Evolutionary conservation across 257 asterid genomes (phyloP), one percentile per base, ranked within the genome.

Genomic region (Solanum ossicruentum): DNA sequence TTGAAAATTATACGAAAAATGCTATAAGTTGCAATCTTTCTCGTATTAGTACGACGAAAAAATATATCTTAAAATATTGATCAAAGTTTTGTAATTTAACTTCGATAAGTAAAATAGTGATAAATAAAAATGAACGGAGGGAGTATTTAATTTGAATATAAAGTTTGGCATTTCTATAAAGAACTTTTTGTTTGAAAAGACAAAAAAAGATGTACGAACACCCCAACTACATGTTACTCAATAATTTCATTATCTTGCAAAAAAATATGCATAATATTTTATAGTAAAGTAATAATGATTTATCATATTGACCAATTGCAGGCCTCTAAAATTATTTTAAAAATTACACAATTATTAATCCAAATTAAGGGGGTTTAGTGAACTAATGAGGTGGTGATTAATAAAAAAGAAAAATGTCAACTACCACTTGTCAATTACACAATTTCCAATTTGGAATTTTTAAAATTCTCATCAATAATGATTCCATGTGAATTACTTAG

Each of bases 371-470:
- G 54, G 55, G 32, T 18, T 71, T 71, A 71, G 80, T 43, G 20
- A 72, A 28, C 78, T 72, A 72, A 41, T 72, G 57, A 45, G 80
- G 9, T 45, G 36, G 45, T 72, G 36, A 43, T 72, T 11, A 7
- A 1, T 7, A n/a, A 45, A 45, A 23, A 72, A 45, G 13, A 26
- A 26, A 15, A 75, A 58, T 55, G 91, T 82, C 91, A 87, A 84
- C 88, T 71, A 41, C 57, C 41, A 85, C 28, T 80, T 86, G 39
- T 57, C 70, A 13, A 43, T 85, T 85, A 13, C 78, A 78, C 43
- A 63, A 60, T 85, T 82, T 15, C 83, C 85, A 26, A 66, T 65
- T 80, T 26, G 20, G 75, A 85, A 57, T 85, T 80, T 85, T 45
- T 52, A 43, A 45, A 20, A 67, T 55, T 47, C 52, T 26, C 57